Evolutionary conservation across 2,329 filamentous ascomycete genomes (phyloP).

Genomic region (Venturia effusa): DNA sequence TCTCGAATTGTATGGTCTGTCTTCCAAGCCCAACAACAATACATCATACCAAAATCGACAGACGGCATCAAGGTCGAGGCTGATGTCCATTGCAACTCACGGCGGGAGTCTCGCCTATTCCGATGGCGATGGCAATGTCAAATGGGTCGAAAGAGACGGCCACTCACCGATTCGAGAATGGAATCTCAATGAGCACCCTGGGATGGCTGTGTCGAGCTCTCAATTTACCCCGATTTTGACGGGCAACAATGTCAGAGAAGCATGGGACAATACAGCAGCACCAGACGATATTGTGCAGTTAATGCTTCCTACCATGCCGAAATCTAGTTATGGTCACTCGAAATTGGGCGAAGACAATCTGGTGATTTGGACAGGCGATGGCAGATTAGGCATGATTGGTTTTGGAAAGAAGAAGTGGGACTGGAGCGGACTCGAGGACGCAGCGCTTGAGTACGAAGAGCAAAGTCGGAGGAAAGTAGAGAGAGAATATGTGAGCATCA

Average conservation of each 20-base stretch:
- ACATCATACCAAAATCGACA: conserved; percentile 58
- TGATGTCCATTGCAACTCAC: conserved; percentile 72
- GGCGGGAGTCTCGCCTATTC: conserved; percentile 73
- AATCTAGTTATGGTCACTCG: conserved; percentile 2
- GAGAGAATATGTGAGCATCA: conserved; percentile 52
- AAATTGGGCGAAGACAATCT: conserved; percentile 48
- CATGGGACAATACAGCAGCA: conserved; percentile 14
- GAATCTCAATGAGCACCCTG: conserved; percentile 39
- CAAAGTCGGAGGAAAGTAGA: conserved; percentile 44
- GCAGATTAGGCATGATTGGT: conserved; percentile 58
- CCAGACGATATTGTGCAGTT: conserved; percentile 68
- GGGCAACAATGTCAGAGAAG: conserved; percentile 3
- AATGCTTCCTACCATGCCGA: conserved; percentile 49
- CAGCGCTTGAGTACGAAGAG: conserved; percentile 29
- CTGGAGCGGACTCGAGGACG: conserved; percentile 6
- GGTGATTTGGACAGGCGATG: conserved; percentile 78
- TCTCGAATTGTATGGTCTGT: conserved; percentile 71
- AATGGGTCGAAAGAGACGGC: conserved; percentile 86
- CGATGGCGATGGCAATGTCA: conserved; percentile 72
- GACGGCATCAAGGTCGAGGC: conserved; percentile 67
- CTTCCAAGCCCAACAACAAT: conserved; percentile 22
- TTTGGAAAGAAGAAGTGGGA: conserved; percentile 25
- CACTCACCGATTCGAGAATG: conserved; percentile 42
- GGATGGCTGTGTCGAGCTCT: neutral
- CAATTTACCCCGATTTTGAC: neutral